Percentiles rank a stretch among this genome's conserved stretches.
phyloP scores from a whole-genome alignment of 208 protist species.

The Leishmania tropica region DNA sequence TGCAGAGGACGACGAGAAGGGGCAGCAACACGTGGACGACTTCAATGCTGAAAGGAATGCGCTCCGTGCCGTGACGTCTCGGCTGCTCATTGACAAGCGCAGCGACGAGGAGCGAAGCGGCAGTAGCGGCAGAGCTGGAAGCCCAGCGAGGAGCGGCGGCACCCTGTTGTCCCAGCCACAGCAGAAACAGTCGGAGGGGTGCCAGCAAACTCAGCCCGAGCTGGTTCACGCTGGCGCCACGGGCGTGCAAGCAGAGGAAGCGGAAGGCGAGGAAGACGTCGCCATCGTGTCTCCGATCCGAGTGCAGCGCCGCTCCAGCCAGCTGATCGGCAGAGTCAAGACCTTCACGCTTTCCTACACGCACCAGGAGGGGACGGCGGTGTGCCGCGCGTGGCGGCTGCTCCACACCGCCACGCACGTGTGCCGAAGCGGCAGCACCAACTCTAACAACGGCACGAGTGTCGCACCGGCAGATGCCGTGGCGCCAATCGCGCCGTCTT shows the following conservation, averaged over 20 bases:
- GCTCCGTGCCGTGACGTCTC: background rate
- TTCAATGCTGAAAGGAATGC: background rate
- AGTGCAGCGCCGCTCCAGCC: slow-evolving; percentile 21
- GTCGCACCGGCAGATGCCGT: background rate
- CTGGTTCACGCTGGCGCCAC: background rate
- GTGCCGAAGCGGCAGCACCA: background rate
- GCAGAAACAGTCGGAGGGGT: background rate
- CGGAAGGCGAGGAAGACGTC: slow-evolving; percentile 2
- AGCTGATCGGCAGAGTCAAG: slow-evolving; percentile 49
- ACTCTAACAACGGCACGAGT: background rate
- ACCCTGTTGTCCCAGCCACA: background rate
- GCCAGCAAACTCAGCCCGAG: background rate
- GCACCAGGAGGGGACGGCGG: slow-evolving; percentile 64
- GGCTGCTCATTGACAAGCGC: background rate
- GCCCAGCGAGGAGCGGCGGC: background rate
- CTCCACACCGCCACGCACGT: slow-evolving; percentile 37
- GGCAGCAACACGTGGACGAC: background rate
- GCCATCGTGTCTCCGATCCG: slow-evolving; percentile 24
- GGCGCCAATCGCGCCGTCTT: background rate
- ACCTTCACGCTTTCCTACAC: slow-evolving; percentile 66
- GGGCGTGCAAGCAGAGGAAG: background rate
- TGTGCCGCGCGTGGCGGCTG: slow-evolving; percentile 78
- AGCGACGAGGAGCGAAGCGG: background rate
- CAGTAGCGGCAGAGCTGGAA: background rate
- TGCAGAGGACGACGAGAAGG: background rate